Evolutionary conservation across 345 rosid genomes (phyloP).

Genomic region (Populus alba): DNA sequence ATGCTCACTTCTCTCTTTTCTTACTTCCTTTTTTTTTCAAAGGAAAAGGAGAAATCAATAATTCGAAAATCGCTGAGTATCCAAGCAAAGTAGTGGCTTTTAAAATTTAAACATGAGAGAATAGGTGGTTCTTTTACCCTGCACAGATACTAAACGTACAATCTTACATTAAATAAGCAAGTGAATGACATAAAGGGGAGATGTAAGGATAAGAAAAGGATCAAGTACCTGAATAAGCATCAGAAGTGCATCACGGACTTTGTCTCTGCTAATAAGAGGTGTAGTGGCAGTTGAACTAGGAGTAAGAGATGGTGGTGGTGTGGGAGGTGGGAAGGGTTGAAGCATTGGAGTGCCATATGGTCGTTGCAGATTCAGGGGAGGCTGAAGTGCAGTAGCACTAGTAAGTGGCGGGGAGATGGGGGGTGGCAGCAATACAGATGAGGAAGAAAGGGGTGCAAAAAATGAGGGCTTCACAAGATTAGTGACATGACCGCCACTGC

Average conservation of each 20-base stretch:
- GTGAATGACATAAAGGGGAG: neutral
- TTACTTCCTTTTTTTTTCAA: neutral
- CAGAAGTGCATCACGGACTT: constrained; percentile 58
- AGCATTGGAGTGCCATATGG: constrained; percentile 64
- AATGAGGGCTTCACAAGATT: constrained; percentile 65
- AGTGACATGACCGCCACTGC: constrained; percentile 35
- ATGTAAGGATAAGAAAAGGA: neutral
- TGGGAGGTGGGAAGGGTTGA: constrained; percentile 72
- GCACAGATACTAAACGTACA: neutral
- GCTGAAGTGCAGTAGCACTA: constrained; percentile 37
- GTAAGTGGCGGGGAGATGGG: constrained; percentile 44
- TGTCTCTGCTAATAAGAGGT: constrained; percentile 48
- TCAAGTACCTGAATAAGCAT: constrained; percentile 56
- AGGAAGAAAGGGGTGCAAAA: constrained; percentile 43
- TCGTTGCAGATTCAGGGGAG: constrained; percentile 51
- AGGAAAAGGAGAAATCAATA: neutral
- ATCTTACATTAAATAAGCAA: neutral
- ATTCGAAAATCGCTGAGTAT: neutral
- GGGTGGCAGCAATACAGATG: constrained; percentile 44
- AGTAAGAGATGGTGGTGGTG: constrained; percentile 59
- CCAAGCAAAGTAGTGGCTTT: neutral
- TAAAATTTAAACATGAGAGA: neutral
- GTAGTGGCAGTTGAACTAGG: constrained; percentile 30
- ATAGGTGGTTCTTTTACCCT: neutral
- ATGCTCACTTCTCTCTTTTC: neutral